These are phyloP conservation scores for Chalara sp. DNA, from an alignment of 2,329 filamentous ascomycete species.

Conservation along the genomic window DNA sequence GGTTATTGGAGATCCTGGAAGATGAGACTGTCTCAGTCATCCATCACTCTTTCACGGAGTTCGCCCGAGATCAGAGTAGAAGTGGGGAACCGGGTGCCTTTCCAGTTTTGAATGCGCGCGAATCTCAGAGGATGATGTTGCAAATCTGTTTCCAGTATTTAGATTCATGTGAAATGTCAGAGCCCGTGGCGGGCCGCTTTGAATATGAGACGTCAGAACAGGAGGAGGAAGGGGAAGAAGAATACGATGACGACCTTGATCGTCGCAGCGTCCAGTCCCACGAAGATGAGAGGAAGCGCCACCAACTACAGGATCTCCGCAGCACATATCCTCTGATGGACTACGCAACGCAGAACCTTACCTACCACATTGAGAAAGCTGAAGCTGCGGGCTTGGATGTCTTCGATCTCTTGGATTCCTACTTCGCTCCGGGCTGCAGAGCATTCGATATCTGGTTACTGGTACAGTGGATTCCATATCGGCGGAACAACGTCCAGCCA, in stretches of 20 bases:
- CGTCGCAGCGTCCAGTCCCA: neutral
- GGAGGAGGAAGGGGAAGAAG: neutral
- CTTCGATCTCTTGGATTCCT: neutral
- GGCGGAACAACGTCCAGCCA: neutral
- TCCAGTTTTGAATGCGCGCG: constrained; percentile 5
- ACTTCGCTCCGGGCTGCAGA: neutral
- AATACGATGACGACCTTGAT: neutral
- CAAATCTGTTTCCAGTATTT: neutral
- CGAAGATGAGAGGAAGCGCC: neutral
- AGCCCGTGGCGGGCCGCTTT: neutral
- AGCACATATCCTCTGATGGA: neutral
- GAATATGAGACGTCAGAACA: neutral
- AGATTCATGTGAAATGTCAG: neutral
- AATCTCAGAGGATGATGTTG: constrained; percentile 2
- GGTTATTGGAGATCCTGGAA: constrained; percentile 35
- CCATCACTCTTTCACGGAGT: constrained; percentile 42
- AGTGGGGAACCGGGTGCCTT: constrained; percentile 5
- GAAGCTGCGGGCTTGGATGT: neutral
- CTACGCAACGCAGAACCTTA: neutral
- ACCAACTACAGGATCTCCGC: neutral
- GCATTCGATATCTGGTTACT: neutral
- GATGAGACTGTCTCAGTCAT: constrained; percentile 38
- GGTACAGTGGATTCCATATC: neutral
- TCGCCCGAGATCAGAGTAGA: constrained; percentile 25
- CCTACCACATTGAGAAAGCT: neutral